Evolutionary conservation across 257 asterid species (phyloP).

Genomic region (Solanum pennellii): DNA sequence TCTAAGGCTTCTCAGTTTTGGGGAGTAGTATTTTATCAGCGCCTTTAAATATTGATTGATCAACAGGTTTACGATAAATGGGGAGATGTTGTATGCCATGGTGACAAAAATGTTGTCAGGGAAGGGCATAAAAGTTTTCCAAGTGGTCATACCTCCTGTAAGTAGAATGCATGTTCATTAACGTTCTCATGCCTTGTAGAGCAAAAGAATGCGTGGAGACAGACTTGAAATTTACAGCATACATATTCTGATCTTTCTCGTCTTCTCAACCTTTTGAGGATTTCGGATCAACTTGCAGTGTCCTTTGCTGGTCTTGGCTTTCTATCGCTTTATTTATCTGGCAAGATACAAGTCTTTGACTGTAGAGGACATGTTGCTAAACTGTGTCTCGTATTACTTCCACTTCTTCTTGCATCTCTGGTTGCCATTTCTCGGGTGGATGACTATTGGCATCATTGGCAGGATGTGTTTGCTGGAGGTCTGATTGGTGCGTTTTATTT

Average conservation of each 20-base stretch:
- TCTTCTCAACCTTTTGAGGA: not conserved
- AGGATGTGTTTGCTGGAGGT: slow-evolving; percentile 83
- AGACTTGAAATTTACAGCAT: not conserved
- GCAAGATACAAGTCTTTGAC: slow-evolving; percentile 70
- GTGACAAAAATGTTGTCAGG: slow-evolving; percentile 28
- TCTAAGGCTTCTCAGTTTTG: not conserved
- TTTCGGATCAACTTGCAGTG: slow-evolving; percentile 23
- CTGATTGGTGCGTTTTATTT: slow-evolving; percentile 42
- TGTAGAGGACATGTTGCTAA: slow-evolving; percentile 65
- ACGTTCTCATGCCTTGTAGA: not conserved
- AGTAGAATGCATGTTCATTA: slow-evolving; percentile 9
- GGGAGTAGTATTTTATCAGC: not conserved
- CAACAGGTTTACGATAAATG: slow-evolving; percentile 52
- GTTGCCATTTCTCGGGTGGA: slow-evolving; percentile 72
- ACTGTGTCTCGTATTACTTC: slow-evolving; percentile 57
- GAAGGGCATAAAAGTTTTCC: slow-evolving; percentile 84
- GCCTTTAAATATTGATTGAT: slow-evolving; percentile 1
- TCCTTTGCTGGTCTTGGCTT: slow-evolving; percentile 78
- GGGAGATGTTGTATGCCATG: slow-evolving; percentile 81
- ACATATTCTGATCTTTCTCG: not conserved
- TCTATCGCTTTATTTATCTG: slow-evolving; percentile 63
- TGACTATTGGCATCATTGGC: slow-evolving; percentile 91
- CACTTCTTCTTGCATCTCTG: slow-evolving; percentile 49
- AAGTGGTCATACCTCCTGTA: slow-evolving; percentile 91
- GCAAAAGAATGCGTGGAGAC: not conserved